Conservation (phyloP, 768 basidiomycete species). For the Mycena indigotica region DNA sequence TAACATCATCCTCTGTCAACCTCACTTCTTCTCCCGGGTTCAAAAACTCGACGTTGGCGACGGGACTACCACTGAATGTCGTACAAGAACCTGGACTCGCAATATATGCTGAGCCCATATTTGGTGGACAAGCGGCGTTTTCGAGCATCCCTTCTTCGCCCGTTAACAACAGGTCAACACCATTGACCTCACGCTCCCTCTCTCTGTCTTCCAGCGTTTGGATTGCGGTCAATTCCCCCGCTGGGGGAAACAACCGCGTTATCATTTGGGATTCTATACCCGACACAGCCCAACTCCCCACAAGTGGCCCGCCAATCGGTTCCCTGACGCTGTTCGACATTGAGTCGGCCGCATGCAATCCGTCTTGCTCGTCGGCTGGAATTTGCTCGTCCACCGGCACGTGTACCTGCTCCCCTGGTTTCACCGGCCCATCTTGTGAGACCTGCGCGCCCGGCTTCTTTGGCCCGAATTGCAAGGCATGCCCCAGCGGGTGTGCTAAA, state of each 20-base stretch:
- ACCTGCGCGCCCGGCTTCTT: slow-evolving; percentile 69
- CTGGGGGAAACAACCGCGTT: slow-evolving; percentile 46
- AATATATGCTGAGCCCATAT: slow-evolving; percentile 52
- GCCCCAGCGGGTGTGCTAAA: slow-evolving; percentile 61
- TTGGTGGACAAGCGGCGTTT: slow-evolving; percentile 56
- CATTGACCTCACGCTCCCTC: slow-evolving; percentile 51
- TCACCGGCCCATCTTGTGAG: slow-evolving; percentile 76
- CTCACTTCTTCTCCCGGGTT: slow-evolving; percentile 58
- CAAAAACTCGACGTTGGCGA: slow-evolving; percentile 45
- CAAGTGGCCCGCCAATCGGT: slow-evolving; percentile 24
- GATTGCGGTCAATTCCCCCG: slow-evolving; percentile 46
- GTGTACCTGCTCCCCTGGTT: slow-evolving; percentile 71
- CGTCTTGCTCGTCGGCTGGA: slow-evolving; percentile 65
- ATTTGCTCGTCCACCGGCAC: slow-evolving; percentile 66
- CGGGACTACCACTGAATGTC: slow-evolving; percentile 54
- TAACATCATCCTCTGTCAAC: slow-evolving; percentile 55
- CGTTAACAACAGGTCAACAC: slow-evolving; percentile 41
- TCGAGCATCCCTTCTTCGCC: slow-evolving; percentile 46
- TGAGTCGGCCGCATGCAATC: slow-evolving; percentile 61
- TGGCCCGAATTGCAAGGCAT: slow-evolving; percentile 67
- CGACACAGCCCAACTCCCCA: slow-evolving; percentile 55
- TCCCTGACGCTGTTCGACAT: slow-evolving; percentile 49
- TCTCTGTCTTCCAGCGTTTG: slow-evolving; percentile 58
- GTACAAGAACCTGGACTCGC: slow-evolving; percentile 59
- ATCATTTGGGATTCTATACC: slow-evolving; percentile 68